Evolutionary conservation across 495 filamentous ascomycete genomes (phyloP).

Genomic region (Neurospora sp.): DNA sequence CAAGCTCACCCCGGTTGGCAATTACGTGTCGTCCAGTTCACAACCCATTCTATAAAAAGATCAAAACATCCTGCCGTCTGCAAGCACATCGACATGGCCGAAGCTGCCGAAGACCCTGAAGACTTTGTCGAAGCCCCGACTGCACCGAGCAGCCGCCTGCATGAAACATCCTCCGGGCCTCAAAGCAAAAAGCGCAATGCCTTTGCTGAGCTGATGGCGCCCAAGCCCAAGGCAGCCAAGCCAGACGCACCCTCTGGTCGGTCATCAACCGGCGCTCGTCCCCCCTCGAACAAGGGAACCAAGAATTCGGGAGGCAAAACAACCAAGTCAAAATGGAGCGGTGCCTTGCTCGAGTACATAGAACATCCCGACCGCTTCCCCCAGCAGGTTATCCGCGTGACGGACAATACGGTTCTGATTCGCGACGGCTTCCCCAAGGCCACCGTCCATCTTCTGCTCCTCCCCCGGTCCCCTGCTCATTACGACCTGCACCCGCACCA

Average conservation of each 20-base stretch:
- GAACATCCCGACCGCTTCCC: conserved; percentile 55
- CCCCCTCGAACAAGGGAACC: conserved; percentile 8
- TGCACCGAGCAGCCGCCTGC: not conserved
- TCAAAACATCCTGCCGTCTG: not conserved
- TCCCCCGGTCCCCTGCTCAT: conserved; percentile 60
- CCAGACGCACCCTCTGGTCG: conserved; percentile 2
- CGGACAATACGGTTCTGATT: conserved; percentile 66
- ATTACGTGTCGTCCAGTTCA: not conserved
- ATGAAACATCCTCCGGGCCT: not conserved
- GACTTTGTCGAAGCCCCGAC: conserved; percentile 14
- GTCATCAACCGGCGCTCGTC: conserved; percentile 4
- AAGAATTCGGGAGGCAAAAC: conserved; percentile 19
- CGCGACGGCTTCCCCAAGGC: conserved; percentile 80
- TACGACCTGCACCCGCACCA: conserved; percentile 64
- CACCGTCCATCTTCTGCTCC: conserved; percentile 72
- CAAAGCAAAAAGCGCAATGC: conserved; percentile 16
- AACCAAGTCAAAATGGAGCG: conserved; percentile 36
- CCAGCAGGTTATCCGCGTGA: conserved; percentile 56
- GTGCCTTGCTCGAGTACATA: conserved; percentile 64
- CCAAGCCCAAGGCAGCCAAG: conserved; percentile 37
- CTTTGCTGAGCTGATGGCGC: conserved; percentile 58
- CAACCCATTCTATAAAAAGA: not conserved
- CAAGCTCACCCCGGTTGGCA: not conserved
- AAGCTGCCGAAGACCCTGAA: conserved; percentile 9
- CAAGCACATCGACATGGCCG: conserved; percentile 9